These are phyloP conservation scores for Pugionium dolabratum DNA, from an alignment of 345 rosid species.

Conservation along the genomic window DNA sequence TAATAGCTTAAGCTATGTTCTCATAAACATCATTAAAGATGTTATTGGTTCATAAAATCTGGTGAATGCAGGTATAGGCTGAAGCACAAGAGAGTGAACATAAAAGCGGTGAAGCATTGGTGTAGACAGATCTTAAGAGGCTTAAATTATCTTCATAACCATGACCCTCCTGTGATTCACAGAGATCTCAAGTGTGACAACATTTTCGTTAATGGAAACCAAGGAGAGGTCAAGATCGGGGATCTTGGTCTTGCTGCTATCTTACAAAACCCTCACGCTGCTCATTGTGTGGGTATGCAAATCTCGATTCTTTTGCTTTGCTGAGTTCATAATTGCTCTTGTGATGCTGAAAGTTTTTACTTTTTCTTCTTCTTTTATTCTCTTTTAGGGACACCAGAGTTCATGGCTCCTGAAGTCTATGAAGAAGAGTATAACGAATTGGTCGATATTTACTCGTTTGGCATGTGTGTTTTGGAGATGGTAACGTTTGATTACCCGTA, in stretches of 20 bases:
- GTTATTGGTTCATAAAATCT: neutral
- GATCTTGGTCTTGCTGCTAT: slow-evolving; percentile 94
- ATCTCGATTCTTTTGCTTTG: neutral
- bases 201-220: slow-evolving; percentile 90
- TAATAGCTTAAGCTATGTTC: neutral
- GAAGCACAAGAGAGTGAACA: too few relatives aligned
- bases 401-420: slow-evolving; percentile 81
- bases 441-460: slow-evolving; percentile 93
- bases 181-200: slow-evolving; percentile 46
- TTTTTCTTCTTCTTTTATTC: too few relatives aligned
- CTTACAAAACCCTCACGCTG: slow-evolving; percentile 82
- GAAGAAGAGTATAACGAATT: slow-evolving; percentile 91
- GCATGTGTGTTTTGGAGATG: slow-evolving; percentile 97
- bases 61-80: too few relatives aligned
- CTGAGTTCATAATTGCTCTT: neutral
- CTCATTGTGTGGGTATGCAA: slow-evolving; percentile 86
- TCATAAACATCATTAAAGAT: neutral
- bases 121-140: too few relatives aligned
- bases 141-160: too few relatives aligned
- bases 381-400: slow-evolving; percentile 81
- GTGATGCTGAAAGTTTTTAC: neutral
- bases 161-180: too few relatives aligned
- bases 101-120: too few relatives aligned
- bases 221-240: slow-evolving; percentile 48
- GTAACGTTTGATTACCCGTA: slow-evolving; percentile 95